Evolutionary conservation across 306 rosid genomes (phyloP).

Genomic region (Cicer bijugum): DNA sequence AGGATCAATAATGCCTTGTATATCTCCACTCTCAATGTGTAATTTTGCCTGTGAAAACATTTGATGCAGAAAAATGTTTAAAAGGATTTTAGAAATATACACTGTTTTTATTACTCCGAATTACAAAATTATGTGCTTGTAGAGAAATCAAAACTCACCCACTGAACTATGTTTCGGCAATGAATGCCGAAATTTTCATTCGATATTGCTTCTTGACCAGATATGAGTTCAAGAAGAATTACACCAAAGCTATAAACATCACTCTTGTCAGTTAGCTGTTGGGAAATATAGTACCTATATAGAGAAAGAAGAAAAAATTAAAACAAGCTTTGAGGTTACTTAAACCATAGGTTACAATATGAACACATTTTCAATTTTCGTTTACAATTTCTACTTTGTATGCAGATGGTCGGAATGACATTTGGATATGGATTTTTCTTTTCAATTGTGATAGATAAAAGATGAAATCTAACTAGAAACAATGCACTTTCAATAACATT

Average conservation of each 20-base stretch:
- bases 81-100: background rate
- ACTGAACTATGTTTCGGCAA: slow-evolving; percentile 93
- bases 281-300: slow-evolving; percentile 91
- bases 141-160: slow-evolving; percentile 70
- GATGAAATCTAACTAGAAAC: too few species aligned
- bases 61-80: slow-evolving; percentile 4
- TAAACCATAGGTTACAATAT: background rate
- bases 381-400: too few species aligned
- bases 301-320: background rate
- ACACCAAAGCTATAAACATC: slow-evolving; percentile 96
- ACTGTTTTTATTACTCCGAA: background rate
- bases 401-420: too few species aligned
- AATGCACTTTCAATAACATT: too few species aligned
- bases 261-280: slow-evolving; percentile 96
- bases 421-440: too few species aligned
- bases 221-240: slow-evolving; percentile 96
- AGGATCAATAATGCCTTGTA: slow-evolving; percentile 93
- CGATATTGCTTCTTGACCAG: slow-evolving; percentile 98
- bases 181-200: slow-evolving; percentile 87
- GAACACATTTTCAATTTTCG: too few species aligned
- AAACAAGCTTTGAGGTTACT: slow-evolving; percentile 7
- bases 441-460: too few species aligned
- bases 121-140: slow-evolving; percentile 19
- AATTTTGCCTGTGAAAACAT: slow-evolving; percentile 70
- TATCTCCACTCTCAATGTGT: slow-evolving; percentile 93